phyloP scores from a whole-genome alignment of 805 yeast genomes.

The Candida loeiensis region DNA sequence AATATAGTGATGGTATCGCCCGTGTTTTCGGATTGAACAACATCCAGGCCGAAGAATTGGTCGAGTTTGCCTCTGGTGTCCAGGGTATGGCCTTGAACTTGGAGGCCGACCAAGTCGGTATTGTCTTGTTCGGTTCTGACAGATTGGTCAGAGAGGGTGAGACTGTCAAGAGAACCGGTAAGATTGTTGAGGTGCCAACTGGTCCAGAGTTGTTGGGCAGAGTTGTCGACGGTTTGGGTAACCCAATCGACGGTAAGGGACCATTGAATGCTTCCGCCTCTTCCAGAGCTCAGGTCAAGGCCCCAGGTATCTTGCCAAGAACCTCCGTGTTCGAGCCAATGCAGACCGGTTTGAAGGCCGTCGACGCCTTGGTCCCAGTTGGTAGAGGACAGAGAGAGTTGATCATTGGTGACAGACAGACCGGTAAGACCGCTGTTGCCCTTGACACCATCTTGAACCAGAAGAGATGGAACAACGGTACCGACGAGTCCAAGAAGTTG shows the following conservation, averaged over 20 bases:
- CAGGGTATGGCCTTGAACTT: constrained; percentile 99
- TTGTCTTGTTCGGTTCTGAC: constrained; percentile 99
- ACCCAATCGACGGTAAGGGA: constrained; percentile 99
- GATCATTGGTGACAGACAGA: constrained; percentile 99
- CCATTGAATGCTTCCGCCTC: constrained; percentile 83
- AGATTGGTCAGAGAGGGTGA: constrained; percentile 98
- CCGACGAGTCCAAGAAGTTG: constrained; percentile 94
- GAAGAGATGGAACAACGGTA: constrained; percentile 96
- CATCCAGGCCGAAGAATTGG: constrained; percentile 99
- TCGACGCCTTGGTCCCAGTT: constrained; percentile 97
- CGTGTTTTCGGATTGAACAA: constrained; percentile 99
- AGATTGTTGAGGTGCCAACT: constrained; percentile 98
- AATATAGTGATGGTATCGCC: constrained; percentile 97
- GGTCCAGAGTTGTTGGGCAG: constrained; percentile 98
- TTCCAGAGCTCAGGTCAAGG: constrained; percentile 97
- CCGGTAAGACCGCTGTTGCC: constrained; percentile 99
- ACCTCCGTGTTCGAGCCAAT: constrained; percentile 98
- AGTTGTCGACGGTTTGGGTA: constrained; percentile 98
- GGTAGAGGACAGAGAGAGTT: constrained; percentile 99
- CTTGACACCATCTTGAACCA: constrained; percentile 97
- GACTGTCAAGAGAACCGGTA: constrained; percentile 99
- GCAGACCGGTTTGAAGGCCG: constrained; percentile 99
- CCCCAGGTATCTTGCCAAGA: constrained; percentile 99
- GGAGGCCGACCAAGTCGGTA: constrained; percentile 99
- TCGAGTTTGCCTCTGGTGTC: constrained; percentile 98